A percentile compares a stretch with the other conserved stretches of the same genome.
Evolutionary conservation across 768 basidiomycete genomes (phyloP).

Genomic region (Tremella yokohamensis): DNA sequence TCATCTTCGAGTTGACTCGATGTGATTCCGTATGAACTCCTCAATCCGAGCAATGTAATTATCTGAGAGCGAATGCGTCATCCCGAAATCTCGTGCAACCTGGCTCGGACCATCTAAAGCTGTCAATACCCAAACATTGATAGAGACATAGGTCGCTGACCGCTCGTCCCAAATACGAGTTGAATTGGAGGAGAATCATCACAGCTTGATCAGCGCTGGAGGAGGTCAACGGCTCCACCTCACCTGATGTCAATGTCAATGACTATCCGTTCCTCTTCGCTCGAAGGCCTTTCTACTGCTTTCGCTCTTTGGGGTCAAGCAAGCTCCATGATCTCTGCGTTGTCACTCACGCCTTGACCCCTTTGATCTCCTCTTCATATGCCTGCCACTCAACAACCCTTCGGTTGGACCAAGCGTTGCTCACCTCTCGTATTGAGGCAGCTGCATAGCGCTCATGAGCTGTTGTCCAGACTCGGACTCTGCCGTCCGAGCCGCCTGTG

Average conservation of each 20-base stretch:
- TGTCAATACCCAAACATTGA: neutral
- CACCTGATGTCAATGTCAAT: slow-evolving; percentile 45
- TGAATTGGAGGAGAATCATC: slow-evolving; percentile 40
- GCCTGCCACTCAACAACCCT: too few species aligned
- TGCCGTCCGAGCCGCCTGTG: slow-evolving; percentile 43
- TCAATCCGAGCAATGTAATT: slow-evolving; percentile 45
- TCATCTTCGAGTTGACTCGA: neutral
- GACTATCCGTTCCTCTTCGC: slow-evolving; percentile 9
- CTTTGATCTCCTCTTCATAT: too few species aligned
- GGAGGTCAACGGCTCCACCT: neutral
- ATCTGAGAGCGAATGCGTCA: slow-evolving; percentile 30
- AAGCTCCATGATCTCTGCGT: too few species aligned
- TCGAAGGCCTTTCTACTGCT: too few species aligned
- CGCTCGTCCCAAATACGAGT: slow-evolving; percentile 23
- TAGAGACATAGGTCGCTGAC: slow-evolving; percentile 7
- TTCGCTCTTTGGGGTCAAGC: too few species aligned
- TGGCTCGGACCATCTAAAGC: slow-evolving; percentile 25
- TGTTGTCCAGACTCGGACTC: slow-evolving; percentile 37
- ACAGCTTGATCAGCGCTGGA: slow-evolving; percentile 10
- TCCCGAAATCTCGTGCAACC: slow-evolving; percentile 37
- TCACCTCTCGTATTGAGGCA: slow-evolving; percentile 16
- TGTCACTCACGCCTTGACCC: too few species aligned
- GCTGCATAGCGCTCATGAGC: slow-evolving; percentile 21
- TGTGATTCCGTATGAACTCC: slow-evolving; percentile 29
- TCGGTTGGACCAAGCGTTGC: neutral